Evolutionary conservation across 345 rosid species (phyloP), one percentile per base, ranked within the genome.

Genomic region (Eucalyptus globulus): DNA sequence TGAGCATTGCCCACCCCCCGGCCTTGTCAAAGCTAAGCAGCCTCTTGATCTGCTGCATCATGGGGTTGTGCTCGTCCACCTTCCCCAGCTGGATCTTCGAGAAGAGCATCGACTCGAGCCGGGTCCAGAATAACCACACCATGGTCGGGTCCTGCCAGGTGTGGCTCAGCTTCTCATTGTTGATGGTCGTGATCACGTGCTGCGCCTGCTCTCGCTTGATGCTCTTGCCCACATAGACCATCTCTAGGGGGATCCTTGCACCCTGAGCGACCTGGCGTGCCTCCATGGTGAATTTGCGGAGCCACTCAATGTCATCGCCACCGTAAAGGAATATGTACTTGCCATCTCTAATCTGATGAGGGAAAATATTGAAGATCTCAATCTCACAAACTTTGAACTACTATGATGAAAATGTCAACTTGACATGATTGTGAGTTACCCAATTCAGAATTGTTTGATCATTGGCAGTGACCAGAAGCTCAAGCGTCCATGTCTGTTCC

Each of bases 121-220:
- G 92, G 40, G 95, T 95, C 99, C 99, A 96, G 89, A 97, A 96
- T 95, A 94, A 95, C 99, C 98, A 95, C 62, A 97, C 93, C 94
- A 94, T 90, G 14, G 97, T 90, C 27, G 88, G 92, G 89, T 96
- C 97, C 45, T 87, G 88, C 97, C 97, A 97, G 90, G 53, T 88
- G 88, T 94, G 86, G 67, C 99, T 90, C 19, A 96, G 94, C 88
- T 93, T 95, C 91, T 96, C 98, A 5, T 49, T 86, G 6, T 56
- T 89, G 88, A 97, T 92, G 10, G 90, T 43, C 12, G 88, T 92
- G 16, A 91, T 88, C 85, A 86, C 93, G 17, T 93, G 91, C 92
- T 91, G 88, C 34, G 90, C 93, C 90, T 94, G 92, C 62, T 95
- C 97, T 86, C 88, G 93, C 56, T 95, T 93, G 91, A 34, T 93